Evolutionary conservation across 208 protist genomes (phyloP), one percentile per base, ranked within the genome.

Genomic region (Herpetomonas tarakana): DNA sequence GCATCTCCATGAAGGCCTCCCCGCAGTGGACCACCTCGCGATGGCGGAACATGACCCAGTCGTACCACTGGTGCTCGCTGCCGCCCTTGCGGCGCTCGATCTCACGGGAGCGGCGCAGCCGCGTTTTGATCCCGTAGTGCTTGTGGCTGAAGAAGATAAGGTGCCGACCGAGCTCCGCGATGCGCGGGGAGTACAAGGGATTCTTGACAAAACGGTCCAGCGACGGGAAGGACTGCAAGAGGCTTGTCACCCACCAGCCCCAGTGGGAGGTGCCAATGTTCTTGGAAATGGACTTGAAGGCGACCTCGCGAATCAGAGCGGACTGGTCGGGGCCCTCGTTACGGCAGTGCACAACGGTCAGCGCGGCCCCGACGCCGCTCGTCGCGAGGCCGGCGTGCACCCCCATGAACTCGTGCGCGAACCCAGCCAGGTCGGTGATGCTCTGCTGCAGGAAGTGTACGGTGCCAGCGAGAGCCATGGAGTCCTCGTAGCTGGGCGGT

Each of bases 131-230:
- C 0, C 64, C 59, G 73, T 92, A 87, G 70, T 95, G 89, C 59
- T 95, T 95, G 68, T 95, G 89, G 38, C 74, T 79, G 58, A 95
- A 95, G 56, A 95, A 92, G 12, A 95, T 77, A n/a, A 89, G 73
- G 58, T 95, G 89, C 18, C 86, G 84, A 6, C 86, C 86, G 29
- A 95, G 77, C 64, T 95, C 86, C 9, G 89, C 83, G 54, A 92
- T 87, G 52, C 89, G 75, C 11, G 89, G 89, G 21, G 85, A 89
- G 77, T 95, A 95, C 72, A 91, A 68, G 1, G 89, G 89, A 67
- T 95, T 95, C 41, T 87, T 86, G 41, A 95, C 35, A 65, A 95
- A 85, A 21, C 89, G 85, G 54, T 91, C 76, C 22, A 92, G 18
- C 6, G 81, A 49, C 12, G 78, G 79, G 63, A 92, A 73, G 16